Evolutionary conservation across 2,329 filamentous ascomycete species (phyloP).

Genomic region (Penicillium sp.): DNA sequence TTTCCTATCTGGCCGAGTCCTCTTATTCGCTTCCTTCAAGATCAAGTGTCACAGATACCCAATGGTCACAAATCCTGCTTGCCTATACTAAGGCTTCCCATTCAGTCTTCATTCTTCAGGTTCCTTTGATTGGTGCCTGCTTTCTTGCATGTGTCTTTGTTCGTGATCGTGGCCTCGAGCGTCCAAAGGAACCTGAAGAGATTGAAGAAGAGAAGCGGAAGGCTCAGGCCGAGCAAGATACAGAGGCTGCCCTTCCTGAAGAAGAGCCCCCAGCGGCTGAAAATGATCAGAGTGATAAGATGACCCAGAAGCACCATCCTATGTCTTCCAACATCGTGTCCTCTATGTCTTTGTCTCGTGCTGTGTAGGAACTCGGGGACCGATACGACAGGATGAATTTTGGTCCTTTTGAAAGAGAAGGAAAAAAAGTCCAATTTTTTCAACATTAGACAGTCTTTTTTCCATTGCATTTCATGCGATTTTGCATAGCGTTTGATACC

Average conservation of each 20-base stretch:
- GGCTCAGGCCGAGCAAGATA: conserved; percentile 27
- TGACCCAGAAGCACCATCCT: conserved; percentile 16
- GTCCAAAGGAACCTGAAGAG: conserved; percentile 37
- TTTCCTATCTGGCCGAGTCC: conserved; percentile 44
- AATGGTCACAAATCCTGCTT: conserved; percentile 49
- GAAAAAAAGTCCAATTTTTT: background rate
- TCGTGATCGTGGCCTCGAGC: conserved; percentile 54
- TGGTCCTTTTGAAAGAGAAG: background rate
- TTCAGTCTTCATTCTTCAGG: conserved; percentile 61
- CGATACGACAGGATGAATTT: background rate
- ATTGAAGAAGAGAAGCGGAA: conserved; percentile 34
- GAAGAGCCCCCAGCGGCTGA: background rate
- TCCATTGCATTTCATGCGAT: no score
- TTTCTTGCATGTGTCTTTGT: conserved; percentile 58
- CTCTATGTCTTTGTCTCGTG: conserved; percentile 16
- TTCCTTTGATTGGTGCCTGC: conserved; percentile 58
- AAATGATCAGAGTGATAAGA: conserved; percentile 4
- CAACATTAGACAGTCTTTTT: background rate
- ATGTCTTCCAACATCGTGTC: conserved; percentile 19
- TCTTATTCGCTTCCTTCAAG: conserved; percentile 42
- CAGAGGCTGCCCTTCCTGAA: conserved; percentile 18
- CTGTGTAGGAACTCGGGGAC: conserved; percentile 1
- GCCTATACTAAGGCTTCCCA: conserved; percentile 60
- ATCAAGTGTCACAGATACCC: conserved; percentile 32
- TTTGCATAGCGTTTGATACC: conserved; percentile 17